Percentiles rank a stretch among this genome's conserved stretches.
These are phyloP conservation scores for Leptographium wingfieldii DNA, from an alignment of 2,329 filamentous ascomycete species.

Conservation along the genomic window DNA sequence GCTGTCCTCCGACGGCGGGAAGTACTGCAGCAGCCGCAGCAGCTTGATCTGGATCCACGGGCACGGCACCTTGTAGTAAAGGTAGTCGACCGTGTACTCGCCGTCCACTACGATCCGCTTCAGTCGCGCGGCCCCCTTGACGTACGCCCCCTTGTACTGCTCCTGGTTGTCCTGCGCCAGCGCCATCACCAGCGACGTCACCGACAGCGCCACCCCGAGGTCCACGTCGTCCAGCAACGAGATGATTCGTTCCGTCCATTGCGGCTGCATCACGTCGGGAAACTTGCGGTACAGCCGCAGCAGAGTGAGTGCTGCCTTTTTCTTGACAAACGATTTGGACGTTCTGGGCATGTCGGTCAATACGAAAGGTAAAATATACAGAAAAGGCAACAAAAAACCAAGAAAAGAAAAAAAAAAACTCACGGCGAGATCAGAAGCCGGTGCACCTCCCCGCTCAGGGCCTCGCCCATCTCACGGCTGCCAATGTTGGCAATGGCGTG, in stretches of 20 bases:
- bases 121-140: conserved; percentile 79
- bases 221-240: conserved; percentile 97
- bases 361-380: not conserved
- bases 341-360: conserved; percentile 21
- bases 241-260: conserved; percentile 96
- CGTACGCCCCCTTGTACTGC: conserved; percentile 85
- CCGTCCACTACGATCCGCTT: conserved; percentile 85
- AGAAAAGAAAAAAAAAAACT: conserved; percentile 21
- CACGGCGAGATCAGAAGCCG: conserved; percentile 88
- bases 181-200: conserved; percentile 91
- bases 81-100: conserved; percentile 80
- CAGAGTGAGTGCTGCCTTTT: conserved; percentile 91
- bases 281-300: conserved; percentile 90
- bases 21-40: conserved; percentile 84
- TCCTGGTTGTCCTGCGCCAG: conserved; percentile 90
- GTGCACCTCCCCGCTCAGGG: conserved; percentile 83
- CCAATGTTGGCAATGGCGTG: conserved; percentile 98
- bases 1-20: conserved; percentile 88
- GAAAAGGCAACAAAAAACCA: no score
- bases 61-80: conserved; percentile 99
- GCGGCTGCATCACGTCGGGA: conserved; percentile 82
- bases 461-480: conserved; percentile 92
- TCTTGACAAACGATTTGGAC: conserved; percentile 97
- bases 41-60: conserved; percentile 98
- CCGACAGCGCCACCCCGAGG: conserved; percentile 85